Conservation (phyloP, 2,329 filamentous ascomycete species). For the Balansia obtecta region DNA sequence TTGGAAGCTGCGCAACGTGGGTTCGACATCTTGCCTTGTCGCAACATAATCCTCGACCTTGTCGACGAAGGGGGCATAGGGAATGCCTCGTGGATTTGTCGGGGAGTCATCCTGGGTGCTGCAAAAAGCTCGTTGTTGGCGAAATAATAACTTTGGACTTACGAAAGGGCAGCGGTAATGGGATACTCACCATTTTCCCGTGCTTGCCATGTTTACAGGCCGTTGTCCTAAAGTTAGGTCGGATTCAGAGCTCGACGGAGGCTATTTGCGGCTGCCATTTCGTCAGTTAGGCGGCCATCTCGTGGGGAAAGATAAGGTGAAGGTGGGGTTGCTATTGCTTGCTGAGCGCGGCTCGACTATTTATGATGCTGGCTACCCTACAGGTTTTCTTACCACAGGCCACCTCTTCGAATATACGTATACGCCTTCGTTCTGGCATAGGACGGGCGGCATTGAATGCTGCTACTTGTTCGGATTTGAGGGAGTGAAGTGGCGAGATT, state of each 20-base stretch:
- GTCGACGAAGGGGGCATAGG: slow-evolving; percentile 74
- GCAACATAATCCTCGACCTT: slow-evolving; percentile 81
- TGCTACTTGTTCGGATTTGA: no score
- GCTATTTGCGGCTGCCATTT: slow-evolving; percentile 20
- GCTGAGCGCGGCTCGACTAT: neutral
- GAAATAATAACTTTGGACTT: neutral
- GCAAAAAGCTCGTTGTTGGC: neutral
- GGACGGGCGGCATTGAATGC: no score
- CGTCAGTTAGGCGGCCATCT: slow-evolving; percentile 18
- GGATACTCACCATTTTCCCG: slow-evolving; percentile 26
- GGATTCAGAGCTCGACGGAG: slow-evolving; percentile 14
- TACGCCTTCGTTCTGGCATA: no score
- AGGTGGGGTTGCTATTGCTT: slow-evolving; percentile 12
- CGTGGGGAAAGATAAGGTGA: slow-evolving; percentile 16
- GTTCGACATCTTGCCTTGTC: slow-evolving; percentile 66
- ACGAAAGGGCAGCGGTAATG: no score
- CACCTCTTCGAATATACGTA: no score
- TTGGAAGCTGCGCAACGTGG: slow-evolving; percentile 71
- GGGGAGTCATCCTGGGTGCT: slow-evolving; percentile 35
- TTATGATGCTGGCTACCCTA: no score
- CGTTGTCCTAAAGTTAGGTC: slow-evolving; percentile 11
- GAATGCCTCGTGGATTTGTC: slow-evolving; percentile 74
- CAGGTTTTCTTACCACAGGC: no score
- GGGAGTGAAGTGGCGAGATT: no score
- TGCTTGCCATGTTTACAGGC: slow-evolving; percentile 25